Base-by-base conservation (phyloP, 1,284 basidiomycete species). In the Termitomyces sp. region DNA sequence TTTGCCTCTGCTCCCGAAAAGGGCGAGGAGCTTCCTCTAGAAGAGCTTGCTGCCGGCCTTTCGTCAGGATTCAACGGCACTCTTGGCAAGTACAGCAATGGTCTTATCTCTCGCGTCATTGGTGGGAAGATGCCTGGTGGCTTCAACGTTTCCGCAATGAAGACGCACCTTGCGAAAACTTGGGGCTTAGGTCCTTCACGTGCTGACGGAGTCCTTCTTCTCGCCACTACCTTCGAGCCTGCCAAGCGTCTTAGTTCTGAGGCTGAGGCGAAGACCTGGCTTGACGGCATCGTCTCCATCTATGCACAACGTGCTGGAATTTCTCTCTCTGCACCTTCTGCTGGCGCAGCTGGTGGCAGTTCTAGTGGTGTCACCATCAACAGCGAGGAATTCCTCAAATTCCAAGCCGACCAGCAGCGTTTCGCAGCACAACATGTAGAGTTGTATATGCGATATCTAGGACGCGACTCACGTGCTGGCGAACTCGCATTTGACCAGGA, bases 51-150 rank as follows among this genome's bases (percentile, higher is more conserved):
- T 38, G 82, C 93, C 39, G 86, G 92, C 7, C 77, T 99, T 39
- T 80, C 82, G 28, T 79, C 85, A 51, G 94, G 94, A 26, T 94
- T 94, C 76, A 75, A 81, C 49, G 94, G 94, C 21, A 70, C 79
- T n/a, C 83, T 97, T 31, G 96, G 96, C 66, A 99, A 99, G 73
- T 94, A 98, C 74, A 92, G 92, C n/a, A 88, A 84, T 56, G 88
- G 93, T 31, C 81, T 99, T 46, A 80, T 98, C 53, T 94, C 94
- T 52, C 91, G 97, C 58, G 81, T 98, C 68, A 81, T 98, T 54
- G 92, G 94, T 55, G 86, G 88, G 57, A 99, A 99, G 77, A 95
- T 99, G 90, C 97, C 97, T 39, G 97, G 97, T 74, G 96, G 96
- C 30, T 99, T 99, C 84, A 98, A 98, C 69, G 79, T 91, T 26